Evolutionary conservation across 495 filamentous ascomycete species (phyloP).

Genomic region (Hypoxylon crocopeplum): DNA sequence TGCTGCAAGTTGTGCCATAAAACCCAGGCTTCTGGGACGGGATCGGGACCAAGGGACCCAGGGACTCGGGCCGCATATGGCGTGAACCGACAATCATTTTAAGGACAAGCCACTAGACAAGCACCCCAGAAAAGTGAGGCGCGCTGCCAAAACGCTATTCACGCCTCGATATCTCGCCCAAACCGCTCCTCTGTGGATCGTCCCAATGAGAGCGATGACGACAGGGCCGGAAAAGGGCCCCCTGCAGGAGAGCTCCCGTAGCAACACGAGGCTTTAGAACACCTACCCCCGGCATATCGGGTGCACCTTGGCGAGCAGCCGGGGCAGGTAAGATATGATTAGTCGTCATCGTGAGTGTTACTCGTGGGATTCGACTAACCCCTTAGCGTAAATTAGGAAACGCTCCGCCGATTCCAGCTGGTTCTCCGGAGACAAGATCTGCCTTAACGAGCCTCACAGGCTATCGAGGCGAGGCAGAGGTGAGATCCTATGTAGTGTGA

Average conservation of each 20-base stretch:
- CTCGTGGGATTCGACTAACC: conserved; percentile 23
- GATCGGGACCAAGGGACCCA: conserved; percentile 18
- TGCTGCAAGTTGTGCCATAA: conserved; percentile 21
- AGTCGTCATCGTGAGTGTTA: conserved; percentile 8
- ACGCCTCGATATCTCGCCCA: conserved; percentile 25
- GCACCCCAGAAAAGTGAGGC: conserved; percentile 29
- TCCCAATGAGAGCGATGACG: conserved; percentile 24
- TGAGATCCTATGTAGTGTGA: neutral
- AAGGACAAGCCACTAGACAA: conserved; percentile 11
- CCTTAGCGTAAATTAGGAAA: conserved; percentile 33
- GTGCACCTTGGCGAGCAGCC: neutral
- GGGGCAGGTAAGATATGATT: neutral
- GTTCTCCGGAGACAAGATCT: neutral
- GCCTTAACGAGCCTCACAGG: neutral
- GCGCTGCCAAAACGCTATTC: conserved; percentile 9
- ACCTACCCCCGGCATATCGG: conserved; percentile 17
- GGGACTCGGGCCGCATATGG: conserved; percentile 33
- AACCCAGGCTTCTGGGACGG: conserved; percentile 30
- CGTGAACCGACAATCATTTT: conserved; percentile 26
- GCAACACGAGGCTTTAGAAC: conserved; percentile 24
- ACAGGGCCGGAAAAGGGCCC: conserved; percentile 16
- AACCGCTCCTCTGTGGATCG: conserved; percentile 19
- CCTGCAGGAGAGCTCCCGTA: conserved; percentile 35
- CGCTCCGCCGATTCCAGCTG: neutral
- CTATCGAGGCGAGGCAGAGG: too few relatives aligned